phyloP scores from a whole-genome alignment of 2,329 filamentous ascomycete species.

The Cladobotryum protrusum region DNA sequence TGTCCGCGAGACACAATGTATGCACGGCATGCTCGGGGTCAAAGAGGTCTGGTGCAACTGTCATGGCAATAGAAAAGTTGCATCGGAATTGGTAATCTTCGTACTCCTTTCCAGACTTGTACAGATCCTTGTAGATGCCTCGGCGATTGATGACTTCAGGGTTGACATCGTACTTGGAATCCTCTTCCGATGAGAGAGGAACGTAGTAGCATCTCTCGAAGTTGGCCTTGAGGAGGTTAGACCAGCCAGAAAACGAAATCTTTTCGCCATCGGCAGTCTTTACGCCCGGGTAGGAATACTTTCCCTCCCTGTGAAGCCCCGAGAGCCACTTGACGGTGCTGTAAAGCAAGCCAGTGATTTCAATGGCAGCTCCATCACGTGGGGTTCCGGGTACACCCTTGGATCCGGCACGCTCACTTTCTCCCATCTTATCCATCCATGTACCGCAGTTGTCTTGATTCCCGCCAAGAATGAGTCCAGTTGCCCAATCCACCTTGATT shows the following conservation, averaged over 20 bases:
- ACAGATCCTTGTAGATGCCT: constrained; percentile 97
- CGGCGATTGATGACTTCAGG: constrained; percentile 74
- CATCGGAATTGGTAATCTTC: constrained; percentile 94
- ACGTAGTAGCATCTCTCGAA: constrained; percentile 94
- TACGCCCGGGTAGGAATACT: constrained; percentile 69
- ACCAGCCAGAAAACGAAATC: constrained; percentile 75
- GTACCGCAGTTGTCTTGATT: constrained; percentile 95
- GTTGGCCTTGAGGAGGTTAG: constrained; percentile 68
- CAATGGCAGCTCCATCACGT: constrained; percentile 87
- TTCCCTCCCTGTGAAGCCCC: constrained; percentile 57
- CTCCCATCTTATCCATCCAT: constrained; percentile 99
- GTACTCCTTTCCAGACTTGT: constrained; percentile 88
- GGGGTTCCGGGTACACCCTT: constrained; percentile 96
- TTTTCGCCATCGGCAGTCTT: constrained; percentile 52
- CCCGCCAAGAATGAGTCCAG: constrained; percentile 84
- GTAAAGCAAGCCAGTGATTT: constrained; percentile 91
- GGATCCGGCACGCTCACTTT: constrained; percentile 81
- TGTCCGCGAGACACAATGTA: constrained; percentile 75
- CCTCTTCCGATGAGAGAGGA: constrained; percentile 62
- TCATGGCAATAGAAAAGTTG: constrained; percentile 95
- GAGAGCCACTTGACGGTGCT: constrained; percentile 80
- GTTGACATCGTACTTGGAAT: constrained; percentile 75
- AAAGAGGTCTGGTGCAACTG: constrained; percentile 85
- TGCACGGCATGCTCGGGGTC: constrained; percentile 68
- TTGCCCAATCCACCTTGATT: constrained; percentile 85